Evolutionary conservation across 1,284 basidiomycete species (phyloP), one percentile per base, ranked within the genome.

Genomic region (Amylostereum chailletii): DNA sequence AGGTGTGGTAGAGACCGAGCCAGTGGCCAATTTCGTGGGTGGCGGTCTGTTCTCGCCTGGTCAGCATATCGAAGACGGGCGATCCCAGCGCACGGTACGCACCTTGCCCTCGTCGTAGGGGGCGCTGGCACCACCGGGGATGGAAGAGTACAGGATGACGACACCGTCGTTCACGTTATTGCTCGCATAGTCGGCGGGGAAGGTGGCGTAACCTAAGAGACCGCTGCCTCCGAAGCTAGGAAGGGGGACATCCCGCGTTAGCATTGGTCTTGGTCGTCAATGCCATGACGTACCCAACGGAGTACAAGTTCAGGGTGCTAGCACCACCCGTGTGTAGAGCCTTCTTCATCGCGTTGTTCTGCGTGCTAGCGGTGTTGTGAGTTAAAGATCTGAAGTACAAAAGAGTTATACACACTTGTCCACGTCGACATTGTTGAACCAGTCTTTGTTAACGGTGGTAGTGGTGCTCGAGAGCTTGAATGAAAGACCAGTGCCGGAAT

Each of bases 1-100:
- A 81, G 36, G 77, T 76, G 60, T 81, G 77, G 63, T 75, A 78
- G 37, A 79, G 66, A 34, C 78, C 77, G 55, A 77, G 69, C 75
- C 75, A 77, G 62, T 77, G 76, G 31, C 75, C 74, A 43, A 71
- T 74, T 60, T 81, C 78, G 57, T 81, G 78, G 3, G 75, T 76
- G 41, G 74, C 58, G 8, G 78, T 80, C 68, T 74, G 56, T 36
- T 19, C 27, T 41, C 30, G 34, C 31, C 40, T 8, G 6, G 31
- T 39, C 6, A 38, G 10, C 33, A 38, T 29, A 6, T 5, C 5
- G 5, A 11, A 36, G 37, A 37, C 0, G 11, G 32, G 6, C 38
- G 11, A 34, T 3, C 36, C 40, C 5, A 7, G 39, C 34, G 19
- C 29, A 39, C 34, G 27, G 9, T 9, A 31, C 55, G 5, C 34